phyloP scores from a whole-genome alignment of 805 yeast genomes.

The Metschnikowia corniflorae region DNA sequence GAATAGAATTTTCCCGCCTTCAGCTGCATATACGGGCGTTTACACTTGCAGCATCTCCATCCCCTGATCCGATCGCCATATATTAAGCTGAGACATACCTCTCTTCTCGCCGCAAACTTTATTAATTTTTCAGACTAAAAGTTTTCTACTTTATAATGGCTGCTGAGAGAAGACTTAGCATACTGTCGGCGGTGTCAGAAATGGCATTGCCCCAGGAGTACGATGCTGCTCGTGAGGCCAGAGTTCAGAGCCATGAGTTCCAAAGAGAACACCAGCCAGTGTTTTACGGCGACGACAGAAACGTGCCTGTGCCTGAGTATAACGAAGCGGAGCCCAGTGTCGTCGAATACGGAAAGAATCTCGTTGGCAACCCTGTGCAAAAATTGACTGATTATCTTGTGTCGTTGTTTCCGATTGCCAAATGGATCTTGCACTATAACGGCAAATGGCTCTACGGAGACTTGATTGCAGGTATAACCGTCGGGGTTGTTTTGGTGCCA shows the following conservation, averaged over 20 bases:
- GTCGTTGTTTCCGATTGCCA: constrained; percentile 72
- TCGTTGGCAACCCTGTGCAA: constrained; percentile 36
- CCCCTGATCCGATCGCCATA: constrained; percentile 2
- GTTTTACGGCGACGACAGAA: constrained; percentile 1
- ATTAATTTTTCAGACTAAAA: no score
- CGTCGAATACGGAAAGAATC: constrained; percentile 26
- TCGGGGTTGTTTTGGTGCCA: constrained; percentile 89
- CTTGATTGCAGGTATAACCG: constrained; percentile 87
- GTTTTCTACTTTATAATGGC: constrained; percentile 2
- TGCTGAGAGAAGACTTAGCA: constrained; percentile 2
- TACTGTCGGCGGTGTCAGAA: constrained; percentile 9
- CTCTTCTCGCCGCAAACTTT: no score
- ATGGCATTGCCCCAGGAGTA: constrained; percentile 18
- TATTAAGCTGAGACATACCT: background rate
- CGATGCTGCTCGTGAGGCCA: constrained; percentile 9
- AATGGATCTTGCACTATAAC: constrained; percentile 88
- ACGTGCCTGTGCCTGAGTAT: constrained; percentile 35
- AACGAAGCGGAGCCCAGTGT: constrained; percentile 33
- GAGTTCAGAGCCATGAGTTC: constrained; percentile 19
- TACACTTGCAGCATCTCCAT: background rate
- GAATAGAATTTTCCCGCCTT: no score
- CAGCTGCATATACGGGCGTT: no score
- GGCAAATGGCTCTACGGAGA: constrained; percentile 76
- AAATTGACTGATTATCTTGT: constrained; percentile 45
- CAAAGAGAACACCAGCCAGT: constrained; percentile 18